These are phyloP conservation scores for Westerdykella aurantiaca DNA, from an alignment of 2,329 filamentous ascomycete genomes.

Conservation along the genomic window DNA sequence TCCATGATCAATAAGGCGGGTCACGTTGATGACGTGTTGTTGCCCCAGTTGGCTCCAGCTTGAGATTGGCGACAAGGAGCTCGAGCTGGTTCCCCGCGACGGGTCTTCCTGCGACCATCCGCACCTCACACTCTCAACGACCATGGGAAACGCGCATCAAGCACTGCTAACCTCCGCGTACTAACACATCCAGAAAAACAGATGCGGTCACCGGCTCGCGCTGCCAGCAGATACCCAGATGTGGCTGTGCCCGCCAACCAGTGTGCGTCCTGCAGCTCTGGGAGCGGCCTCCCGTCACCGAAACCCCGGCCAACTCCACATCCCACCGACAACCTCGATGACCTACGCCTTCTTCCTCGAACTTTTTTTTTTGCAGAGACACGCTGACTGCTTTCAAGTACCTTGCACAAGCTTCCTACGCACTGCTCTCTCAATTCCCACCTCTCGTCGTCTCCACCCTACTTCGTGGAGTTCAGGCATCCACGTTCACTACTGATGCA, in stretches of 20 bases:
- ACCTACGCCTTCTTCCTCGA: not conserved
- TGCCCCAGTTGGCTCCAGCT: not conserved
- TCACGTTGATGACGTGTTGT: not conserved
- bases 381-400: not conserved
- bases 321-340: not conserved
- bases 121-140: too few species aligned
- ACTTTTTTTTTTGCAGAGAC: not conserved
- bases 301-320: not conserved
- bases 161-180: too few species aligned
- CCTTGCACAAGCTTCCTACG: not conserved
- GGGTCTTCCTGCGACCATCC: too few species aligned
- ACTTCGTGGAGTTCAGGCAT: not conserved
- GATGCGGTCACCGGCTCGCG: too few species aligned
- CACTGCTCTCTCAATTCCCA: not conserved
- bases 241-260: too few species aligned
- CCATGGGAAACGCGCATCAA: too few species aligned
- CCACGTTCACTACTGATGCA: slow-evolving; percentile 14
- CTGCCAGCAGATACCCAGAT: too few species aligned
- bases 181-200: too few species aligned
- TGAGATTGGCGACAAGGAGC: too few species aligned
- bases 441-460: not conserved
- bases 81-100: too few species aligned
- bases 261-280: not conserved
- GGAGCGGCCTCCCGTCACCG: too few species aligned
- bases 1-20: not conserved